A percentile compares a stretch with the other conserved stretches of the same genome.
These are phyloP conservation scores for Camellia oleifera DNA, from an alignment of 179 eudicot genomes.

Conservation along the genomic window DNA sequence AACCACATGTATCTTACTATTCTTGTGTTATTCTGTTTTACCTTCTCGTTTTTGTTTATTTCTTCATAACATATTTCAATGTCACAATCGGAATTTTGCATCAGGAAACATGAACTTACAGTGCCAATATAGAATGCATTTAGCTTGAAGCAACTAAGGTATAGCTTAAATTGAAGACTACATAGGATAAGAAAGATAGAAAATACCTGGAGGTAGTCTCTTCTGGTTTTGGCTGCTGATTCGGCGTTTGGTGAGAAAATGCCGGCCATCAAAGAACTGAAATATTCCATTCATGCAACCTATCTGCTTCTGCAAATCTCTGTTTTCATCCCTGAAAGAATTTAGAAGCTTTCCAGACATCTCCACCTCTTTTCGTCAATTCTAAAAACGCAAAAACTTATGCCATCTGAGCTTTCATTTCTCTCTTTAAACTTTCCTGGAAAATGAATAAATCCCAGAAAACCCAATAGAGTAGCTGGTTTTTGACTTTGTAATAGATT, in stretches of 20 bases:
- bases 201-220: constrained; percentile 70
- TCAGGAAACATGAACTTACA: not conserved
- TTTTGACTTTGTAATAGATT: not conserved
- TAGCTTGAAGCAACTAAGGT: constrained; percentile 6
- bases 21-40: too few species aligned
- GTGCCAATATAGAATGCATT: not conserved
- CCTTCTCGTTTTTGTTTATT: too few species aligned
- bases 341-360: constrained; percentile 75
- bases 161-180: not conserved
- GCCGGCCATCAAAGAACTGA: constrained; percentile 79
- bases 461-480: not conserved
- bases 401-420: not conserved
- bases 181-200: not conserved
- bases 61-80: not conserved
- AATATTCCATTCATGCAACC: constrained; percentile 97
- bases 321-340: constrained; percentile 71
- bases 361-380: constrained; percentile 7
- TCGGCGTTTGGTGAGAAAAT: constrained; percentile 49
- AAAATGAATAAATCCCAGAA: not conserved
- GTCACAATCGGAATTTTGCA: not conserved
- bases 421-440: not conserved
- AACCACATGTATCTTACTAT: too few species aligned
- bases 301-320: constrained; percentile 84
- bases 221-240: constrained; percentile 41
- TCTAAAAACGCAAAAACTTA: not conserved